Evolutionary conservation across 2,329 filamentous ascomycete genomes (phyloP), one percentile per base, ranked within the genome.

Genomic region (Nakataea oryzae): DNA sequence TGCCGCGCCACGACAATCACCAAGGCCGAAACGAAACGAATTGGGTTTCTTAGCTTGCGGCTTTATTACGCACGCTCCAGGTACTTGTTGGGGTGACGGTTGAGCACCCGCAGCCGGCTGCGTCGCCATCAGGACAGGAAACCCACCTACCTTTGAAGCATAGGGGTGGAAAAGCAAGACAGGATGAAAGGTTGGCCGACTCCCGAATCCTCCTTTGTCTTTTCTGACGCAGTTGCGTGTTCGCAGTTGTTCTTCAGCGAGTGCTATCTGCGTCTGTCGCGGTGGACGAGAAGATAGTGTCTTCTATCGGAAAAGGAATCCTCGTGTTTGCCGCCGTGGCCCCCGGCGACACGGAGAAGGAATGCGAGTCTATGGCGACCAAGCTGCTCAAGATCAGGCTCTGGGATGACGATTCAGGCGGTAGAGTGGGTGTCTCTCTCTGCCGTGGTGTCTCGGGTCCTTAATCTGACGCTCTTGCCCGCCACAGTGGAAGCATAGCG

Each of bases 261-360:
- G 95, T 99, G 60, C 86, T 96, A 64, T 97, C 93, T 56, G 93
- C 93, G 64, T 97, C 93, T 9, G 95, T 99, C 69, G 95, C 92
- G 1, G 93, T 99, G 61, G 93, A 99, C 72, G 89, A 91, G 71
- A 83, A 96, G 72, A 78, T 96, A 32, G 84, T 99, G 57, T 97
- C 95, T 1, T 90, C 89, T 3, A 97, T 99, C 69, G 91, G 91
- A 64, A 90, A 88, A 74, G 95, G 95, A 32, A 78, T 99, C 56
- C 81, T 99, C 8, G 91, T 97, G 34, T 89, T 99, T 72, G 93
- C 93, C 27, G 95, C 93, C 29, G 86, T 99, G 56, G 92, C 89
- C 34, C 93, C 91, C 54, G 89, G 93, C 62, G 95, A 99, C 71
- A 96, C 91, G 3, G 83, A 89, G 68, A 96, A 93, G 72, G 93